Evolutionary conservation across 305 asterid genomes (phyloP), one percentile per base, ranked within the genome.

Genomic region (Solanum hybrid): DNA sequence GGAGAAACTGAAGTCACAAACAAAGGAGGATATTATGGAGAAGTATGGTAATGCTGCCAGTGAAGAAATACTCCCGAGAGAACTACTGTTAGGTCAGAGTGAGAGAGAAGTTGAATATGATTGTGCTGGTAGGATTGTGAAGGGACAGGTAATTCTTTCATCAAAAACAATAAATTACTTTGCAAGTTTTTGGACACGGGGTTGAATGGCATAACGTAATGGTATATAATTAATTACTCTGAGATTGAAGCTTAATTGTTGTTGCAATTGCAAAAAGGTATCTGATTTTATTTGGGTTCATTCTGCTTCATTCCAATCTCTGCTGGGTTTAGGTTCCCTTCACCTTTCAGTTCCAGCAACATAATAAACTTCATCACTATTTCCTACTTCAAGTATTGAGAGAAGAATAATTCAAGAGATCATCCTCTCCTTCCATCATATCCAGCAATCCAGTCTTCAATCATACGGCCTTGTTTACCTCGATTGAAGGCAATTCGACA

Each of bases 111-210:
- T 98, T 72, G 99, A 98, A 91, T 98, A 98, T 90, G 99, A 98
- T 90, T 97, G 99, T 42, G 98, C 99, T 91, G 99, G 99, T 66
- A 96, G 99, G 94, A 92, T 98, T 90, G 93, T 98, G 87, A 98
- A 96, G 89, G 99, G 99, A 89, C 99, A 96, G 98, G 99, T 97
- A 95, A 82, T 38, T 24, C 66, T 77, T 66, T 36, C 77, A 15
- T 40, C 27, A 37, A 22, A 71, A 11, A 66, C 84, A 85, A 35
- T 60, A 38, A 85, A n/a, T 60, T 4, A 32, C 77, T 60, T 60
- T 4, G 8, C 45, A 56, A 31, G 40, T 56, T 51, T 85, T 32
- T 10, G 86, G 37, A 40, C 35, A 26, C 8, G 1, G 88, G 88
- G 88, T 19, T 85, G 42, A 56, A 22, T 22, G 31, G 38, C 45